Evolutionary conservation across 1,139 yeast species (phyloP).

Genomic region (Debaryomyces coudertii): DNA sequence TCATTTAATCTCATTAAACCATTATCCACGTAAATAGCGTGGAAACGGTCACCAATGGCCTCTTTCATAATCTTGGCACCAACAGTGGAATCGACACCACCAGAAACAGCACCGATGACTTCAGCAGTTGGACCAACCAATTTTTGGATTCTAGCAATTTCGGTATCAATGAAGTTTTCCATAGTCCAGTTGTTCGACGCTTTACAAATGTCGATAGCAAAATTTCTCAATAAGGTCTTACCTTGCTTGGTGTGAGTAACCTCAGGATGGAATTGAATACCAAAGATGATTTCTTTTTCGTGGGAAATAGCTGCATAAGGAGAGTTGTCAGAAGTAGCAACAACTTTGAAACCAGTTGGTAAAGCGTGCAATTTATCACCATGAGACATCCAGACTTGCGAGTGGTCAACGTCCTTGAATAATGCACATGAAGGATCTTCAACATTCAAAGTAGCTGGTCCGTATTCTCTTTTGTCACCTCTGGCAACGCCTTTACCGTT

Average conservation of each 20-base stretch:
- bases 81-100: slow-evolving; percentile 99
- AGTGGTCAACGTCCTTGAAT: slow-evolving; percentile 86
- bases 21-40: slow-evolving; percentile 95
- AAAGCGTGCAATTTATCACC: slow-evolving; percentile 93
- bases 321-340: slow-evolving; percentile 91
- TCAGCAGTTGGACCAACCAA: slow-evolving; percentile 97
- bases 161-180: slow-evolving; percentile 97
- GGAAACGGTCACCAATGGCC: slow-evolving; percentile 98
- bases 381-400: slow-evolving; percentile 99
- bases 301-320: slow-evolving; percentile 94
- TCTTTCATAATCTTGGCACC: slow-evolving; percentile 98
- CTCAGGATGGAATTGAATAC: slow-evolving; percentile 99
- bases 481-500: slow-evolving; percentile 94
- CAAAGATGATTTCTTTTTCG: slow-evolving; percentile 73
- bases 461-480: slow-evolving; percentile 98
- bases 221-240: slow-evolving; percentile 81
- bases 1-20: slow-evolving; percentile 97
- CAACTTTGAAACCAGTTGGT: slow-evolving; percentile 86
- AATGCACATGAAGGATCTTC: slow-evolving; percentile 68
- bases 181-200: slow-evolving; percentile 94
- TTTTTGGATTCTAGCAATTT: slow-evolving; percentile 85
- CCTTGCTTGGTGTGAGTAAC: slow-evolving; percentile 97
- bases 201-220: slow-evolving; percentile 88
- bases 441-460: slow-evolving; percentile 89
- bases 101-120: slow-evolving; percentile 99